A percentile compares a stretch with the other conserved stretches of the same genome.
Evolutionary conservation across 225 moss, liverwort and hornwort species (phyloP).

Genomic region (Asterella californica): DNA sequence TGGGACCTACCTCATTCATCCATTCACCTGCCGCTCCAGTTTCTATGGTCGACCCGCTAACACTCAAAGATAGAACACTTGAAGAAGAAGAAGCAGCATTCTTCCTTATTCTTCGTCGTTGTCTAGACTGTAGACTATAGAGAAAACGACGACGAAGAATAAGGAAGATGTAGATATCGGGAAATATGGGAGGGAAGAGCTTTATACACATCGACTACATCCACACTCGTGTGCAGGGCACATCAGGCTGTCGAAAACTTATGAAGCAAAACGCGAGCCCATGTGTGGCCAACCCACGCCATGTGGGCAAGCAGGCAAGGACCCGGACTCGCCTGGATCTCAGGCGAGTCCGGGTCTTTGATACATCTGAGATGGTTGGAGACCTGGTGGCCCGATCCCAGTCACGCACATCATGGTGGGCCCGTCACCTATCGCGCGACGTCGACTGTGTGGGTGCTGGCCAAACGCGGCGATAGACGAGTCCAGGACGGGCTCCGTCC

Average conservation of each 20-base stretch:
- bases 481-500: not conserved
- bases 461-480: not conserved
- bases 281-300: constrained; percentile 8
- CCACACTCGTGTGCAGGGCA: too few relatives aligned
- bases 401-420: constrained; percentile 10
- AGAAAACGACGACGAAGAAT: too few relatives aligned
- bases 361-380: not conserved
- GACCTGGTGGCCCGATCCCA: not conserved
- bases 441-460: not conserved
- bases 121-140: too few relatives aligned
- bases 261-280: not conserved
- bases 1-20: not conserved
- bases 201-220: too few relatives aligned
- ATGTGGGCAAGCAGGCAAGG: not conserved
- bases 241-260: too few relatives aligned
- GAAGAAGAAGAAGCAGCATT: not conserved
- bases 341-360: constrained; percentile 1
- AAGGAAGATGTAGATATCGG: too few relatives aligned
- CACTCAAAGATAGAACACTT: not conserved
- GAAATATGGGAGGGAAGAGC: too few relatives aligned
- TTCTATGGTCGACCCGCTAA: too few relatives aligned
- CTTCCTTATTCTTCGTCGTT: too few relatives aligned
- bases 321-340: constrained; percentile 12
- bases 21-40: not conserved
- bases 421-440: constrained; percentile 1